Evolutionary conservation across 2,329 filamentous ascomycete genomes (phyloP).

Genomic region (Rhinocladiella mackenziei): DNA sequence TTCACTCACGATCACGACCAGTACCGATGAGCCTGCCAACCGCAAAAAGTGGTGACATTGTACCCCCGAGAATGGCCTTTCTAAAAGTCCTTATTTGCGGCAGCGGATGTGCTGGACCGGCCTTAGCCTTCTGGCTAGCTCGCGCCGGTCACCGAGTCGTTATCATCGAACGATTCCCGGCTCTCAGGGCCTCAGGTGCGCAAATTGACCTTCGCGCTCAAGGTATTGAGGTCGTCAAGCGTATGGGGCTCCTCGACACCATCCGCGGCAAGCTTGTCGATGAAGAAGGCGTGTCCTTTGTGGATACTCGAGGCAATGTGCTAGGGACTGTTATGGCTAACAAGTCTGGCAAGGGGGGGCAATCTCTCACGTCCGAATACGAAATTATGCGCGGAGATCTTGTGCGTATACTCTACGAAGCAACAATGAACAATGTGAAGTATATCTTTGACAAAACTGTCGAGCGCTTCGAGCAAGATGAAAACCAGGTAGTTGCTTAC

Average conservation of each 20-base stretch:
- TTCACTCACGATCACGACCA: too few relatives aligned
- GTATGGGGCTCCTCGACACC: constrained; percentile 50
- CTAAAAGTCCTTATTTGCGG: constrained; percentile 50
- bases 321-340: constrained; percentile 44
- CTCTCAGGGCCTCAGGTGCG: constrained; percentile 47
- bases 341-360: constrained; percentile 34
- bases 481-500: constrained; percentile 36
- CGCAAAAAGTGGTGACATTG: too few relatives aligned
- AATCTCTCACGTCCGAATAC: constrained; percentile 51
- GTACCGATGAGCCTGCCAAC: too few relatives aligned
- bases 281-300: constrained; percentile 48
- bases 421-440: constrained; percentile 24
- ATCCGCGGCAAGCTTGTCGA: constrained; percentile 40
- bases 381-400: constrained; percentile 60
- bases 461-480: constrained; percentile 34
- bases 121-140: constrained; percentile 51
- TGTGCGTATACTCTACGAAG: constrained; percentile 48
- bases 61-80: too few relatives aligned
- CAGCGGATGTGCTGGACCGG: constrained; percentile 40
- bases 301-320: constrained; percentile 40
- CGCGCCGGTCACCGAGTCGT: constrained; percentile 39
- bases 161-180: constrained; percentile 41
- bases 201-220: constrained; percentile 54
- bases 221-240: constrained; percentile 50
- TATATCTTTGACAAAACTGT: constrained; percentile 37